A percentile compares a stretch with the other conserved stretches of the same genome.
phyloP scores from a whole-genome alignment of 164 flowering plant species.

The Piper longum region DNA sequence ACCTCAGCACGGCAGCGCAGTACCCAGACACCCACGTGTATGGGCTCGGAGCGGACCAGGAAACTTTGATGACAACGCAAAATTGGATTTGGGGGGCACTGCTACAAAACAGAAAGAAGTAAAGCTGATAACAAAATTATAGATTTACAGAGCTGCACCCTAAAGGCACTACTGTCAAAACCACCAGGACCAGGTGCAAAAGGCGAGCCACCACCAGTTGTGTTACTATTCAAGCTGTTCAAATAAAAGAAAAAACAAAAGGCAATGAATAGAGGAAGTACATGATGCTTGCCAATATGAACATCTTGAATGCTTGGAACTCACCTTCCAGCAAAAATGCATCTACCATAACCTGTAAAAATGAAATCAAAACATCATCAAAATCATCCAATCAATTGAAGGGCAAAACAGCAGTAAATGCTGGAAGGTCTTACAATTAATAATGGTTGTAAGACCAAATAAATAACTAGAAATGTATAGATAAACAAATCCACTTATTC shows the following conservation, averaged over 20 bases:
- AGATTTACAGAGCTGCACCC: background rate
- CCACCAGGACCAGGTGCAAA: constrained; percentile 1
- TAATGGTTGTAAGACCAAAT: too few relatives aligned
- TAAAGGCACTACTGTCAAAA: background rate
- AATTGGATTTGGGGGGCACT: constrained; percentile 1
- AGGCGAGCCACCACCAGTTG: background rate
- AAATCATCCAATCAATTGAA: too few relatives aligned
- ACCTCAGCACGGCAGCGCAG: too few relatives aligned
- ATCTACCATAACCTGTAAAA: constrained; percentile 53
- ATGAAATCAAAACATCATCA: background rate
- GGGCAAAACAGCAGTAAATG: too few relatives aligned
- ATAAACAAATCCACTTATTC: too few relatives aligned
- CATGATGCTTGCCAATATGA: too few relatives aligned
- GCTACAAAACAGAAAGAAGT: background rate
- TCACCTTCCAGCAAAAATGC: constrained; percentile 53
- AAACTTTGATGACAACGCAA: constrained; percentile 1
- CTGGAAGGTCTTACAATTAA: too few relatives aligned
- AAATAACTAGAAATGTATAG: too few relatives aligned
- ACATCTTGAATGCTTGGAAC: background rate
- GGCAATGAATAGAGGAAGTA: background rate
- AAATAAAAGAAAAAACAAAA: background rate
- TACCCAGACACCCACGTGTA: too few relatives aligned
- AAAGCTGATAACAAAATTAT: background rate
- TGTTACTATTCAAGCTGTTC: background rate
- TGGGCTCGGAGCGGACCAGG: background rate